Evolutionary conservation across 352 stramenopile species (phyloP), one percentile per base, ranked within the genome.

Genomic region (Aphanomyces invadans): DNA sequence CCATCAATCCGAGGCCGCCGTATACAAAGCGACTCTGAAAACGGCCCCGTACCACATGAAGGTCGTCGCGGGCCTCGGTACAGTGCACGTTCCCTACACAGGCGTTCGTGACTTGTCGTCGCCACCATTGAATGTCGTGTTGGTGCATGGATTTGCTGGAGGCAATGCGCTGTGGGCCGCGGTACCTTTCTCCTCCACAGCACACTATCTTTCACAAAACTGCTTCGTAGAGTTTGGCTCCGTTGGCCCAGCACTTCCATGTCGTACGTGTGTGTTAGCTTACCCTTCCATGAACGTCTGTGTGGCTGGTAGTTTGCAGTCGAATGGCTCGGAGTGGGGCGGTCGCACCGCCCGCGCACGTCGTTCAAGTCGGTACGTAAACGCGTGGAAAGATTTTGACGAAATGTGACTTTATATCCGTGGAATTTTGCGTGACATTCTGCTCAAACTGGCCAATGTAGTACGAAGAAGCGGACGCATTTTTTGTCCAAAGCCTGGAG

Each of bases 111-210:
- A 71, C n/a, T n/a, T n/a, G n/a, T n/a, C n/a, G 21, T 85, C 85
- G 61, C 81, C 76, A 21, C 65, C 65, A 4, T 78, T 81, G 52
- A 87, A 90, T 60, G 75, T 94, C 62, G 85, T 94, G 36, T 55
- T 94, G 61, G 79, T 94, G 61, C 85, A 94, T 68, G 85, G 85
- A 2, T 94, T 90, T 62, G 85, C 75, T 0, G 80, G 79, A 1
- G 85, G 85, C 23, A 94, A 94, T 48, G 83, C 83, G 5, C 74
- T 89, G 5, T 94, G 85, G 85, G 83, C 85, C n/a, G 85, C 77
- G 73, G 81, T 88, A 64, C 15, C 17, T 4, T 42, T 15, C 1
- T 49, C 26, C 23, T 32, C 19, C 1, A 19, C 19, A 63, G 4
- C 12, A 59, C 28, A 32, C 51, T 62, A 15, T 65, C n/a, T 12